Base-by-base conservation (phyloP, 805 yeast species). In the Candida pini region DNA sequence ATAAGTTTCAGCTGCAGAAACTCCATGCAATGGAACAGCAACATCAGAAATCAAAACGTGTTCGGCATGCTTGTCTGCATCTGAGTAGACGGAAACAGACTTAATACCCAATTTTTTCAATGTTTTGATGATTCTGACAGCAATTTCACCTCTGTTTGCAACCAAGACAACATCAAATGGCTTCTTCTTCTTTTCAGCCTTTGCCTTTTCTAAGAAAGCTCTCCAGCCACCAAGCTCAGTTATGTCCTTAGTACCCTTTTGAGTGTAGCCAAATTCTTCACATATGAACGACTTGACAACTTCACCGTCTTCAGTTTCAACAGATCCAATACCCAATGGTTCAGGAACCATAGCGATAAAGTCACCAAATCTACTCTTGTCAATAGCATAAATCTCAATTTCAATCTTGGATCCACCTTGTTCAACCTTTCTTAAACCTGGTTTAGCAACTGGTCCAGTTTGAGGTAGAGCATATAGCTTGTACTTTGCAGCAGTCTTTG, bases 91-190 rank as follows among this genome's bases (percentile, higher is more conserved):
- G 5, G 97, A 92, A 47, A 90, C 81, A 1, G 96, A 67, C 45
- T 69, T 72, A 49, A 92, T 85, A 4, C 77, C 77, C 44, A 92
- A 58, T 58, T 81, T 81, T 60, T 84, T 85, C 54, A 90, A 68
- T 14, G 98, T 89, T 55, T 75, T 81, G 53, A 90, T 87, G 48
- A 92, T 87, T 53, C 98, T 71, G 20, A 89, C 97, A 2, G 98
- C 97, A 51, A 90, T 90, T 63, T 90, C 98, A 58, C 97, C 97
- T 64, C 98, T 76, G 67, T 90, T 90, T 26, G 97, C 97, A 35
- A 90, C 92, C 36, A 90, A 70, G n/a, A 90, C 96, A 9, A 81
- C 73, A 15, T 78, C 68, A 62, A 88, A 87, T 1, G 94, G 92
- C 50, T 73, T 76, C 38, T 62, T 63, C 13, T 47, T 40, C 15